Evolutionary conservation across 768 basidiomycete species (phyloP).

Genomic region (Scleroderma citrinum): DNA sequence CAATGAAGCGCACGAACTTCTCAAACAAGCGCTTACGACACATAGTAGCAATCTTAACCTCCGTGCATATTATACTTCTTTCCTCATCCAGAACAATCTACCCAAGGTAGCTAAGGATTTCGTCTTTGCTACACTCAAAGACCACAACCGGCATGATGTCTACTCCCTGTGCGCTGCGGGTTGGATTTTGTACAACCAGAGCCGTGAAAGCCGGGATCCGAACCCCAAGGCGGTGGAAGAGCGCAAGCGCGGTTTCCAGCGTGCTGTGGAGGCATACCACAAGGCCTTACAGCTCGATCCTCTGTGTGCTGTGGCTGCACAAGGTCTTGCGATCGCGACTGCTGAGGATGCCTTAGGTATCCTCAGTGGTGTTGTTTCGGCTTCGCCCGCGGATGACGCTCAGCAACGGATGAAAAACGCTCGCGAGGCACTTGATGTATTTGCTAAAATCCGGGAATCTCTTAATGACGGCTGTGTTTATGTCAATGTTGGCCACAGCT

Average conservation of each 20-base stretch:
- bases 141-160: conserved; percentile 80
- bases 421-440: conserved; percentile 82
- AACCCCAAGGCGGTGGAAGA: conserved; percentile 48
- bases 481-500: conserved; percentile 95
- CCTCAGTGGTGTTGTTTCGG: conserved; percentile 46
- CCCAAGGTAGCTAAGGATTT: conserved; percentile 78
- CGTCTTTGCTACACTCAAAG: conserved; percentile 82
- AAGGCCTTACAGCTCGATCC: conserved; percentile 84
- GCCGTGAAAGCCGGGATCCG: conserved; percentile 75
- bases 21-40: conserved; percentile 84
- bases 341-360: conserved; percentile 87
- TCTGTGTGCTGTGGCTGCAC: conserved; percentile 86
- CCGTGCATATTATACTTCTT: conserved; percentile 90
- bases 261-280: conserved; percentile 88
- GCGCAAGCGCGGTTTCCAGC: conserved; percentile 68
- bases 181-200: conserved; percentile 79
- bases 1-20: conserved; percentile 78
- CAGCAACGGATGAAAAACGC: conserved; percentile 65
- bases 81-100: conserved; percentile 75
- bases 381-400: conserved; percentile 54
- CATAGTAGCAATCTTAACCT: conserved; percentile 77
- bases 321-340: conserved; percentile 89
- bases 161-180: conserved; percentile 90
- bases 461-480: conserved; percentile 81
- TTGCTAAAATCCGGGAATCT: conserved; percentile 87